A percentile compares a stretch with the other conserved stretches of the same genome.
Conservation (phyloP, 768 basidiomycete species). For the Tulasnella sp. region DNA sequence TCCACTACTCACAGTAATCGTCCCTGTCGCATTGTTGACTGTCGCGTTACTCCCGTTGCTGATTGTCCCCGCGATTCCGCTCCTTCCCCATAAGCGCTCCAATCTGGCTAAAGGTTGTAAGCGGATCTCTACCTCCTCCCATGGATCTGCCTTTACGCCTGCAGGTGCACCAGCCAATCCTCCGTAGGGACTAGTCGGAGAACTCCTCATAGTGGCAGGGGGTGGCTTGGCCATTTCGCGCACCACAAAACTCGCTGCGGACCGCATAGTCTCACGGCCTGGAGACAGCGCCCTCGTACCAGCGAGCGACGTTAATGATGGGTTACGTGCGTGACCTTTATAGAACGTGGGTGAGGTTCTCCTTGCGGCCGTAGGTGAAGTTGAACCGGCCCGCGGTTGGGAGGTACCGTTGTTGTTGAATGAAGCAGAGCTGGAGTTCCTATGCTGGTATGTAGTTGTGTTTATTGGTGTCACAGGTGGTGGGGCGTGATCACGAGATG, state of each 20-base stretch:
- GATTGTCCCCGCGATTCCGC: slow-evolving; percentile 30
- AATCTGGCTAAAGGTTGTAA: slow-evolving; percentile 49
- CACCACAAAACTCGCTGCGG: slow-evolving; percentile 52
- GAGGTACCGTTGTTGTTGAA: slow-evolving; percentile 6
- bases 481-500: slow-evolving; percentile 4
- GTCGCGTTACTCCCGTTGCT: slow-evolving; percentile 34
- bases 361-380: slow-evolving; percentile 37
- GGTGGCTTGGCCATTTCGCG: slow-evolving; percentile 56
- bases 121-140: slow-evolving; percentile 66
- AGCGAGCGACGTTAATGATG: not conserved
- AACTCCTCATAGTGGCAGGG: slow-evolving; percentile 41
- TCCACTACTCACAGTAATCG: slow-evolving; percentile 20
- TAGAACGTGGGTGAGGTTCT: slow-evolving; percentile 29
- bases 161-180: slow-evolving; percentile 33
- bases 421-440: slow-evolving; percentile 13
- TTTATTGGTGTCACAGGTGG: not conserved
- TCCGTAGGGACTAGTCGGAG: slow-evolving; percentile 19
- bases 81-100: slow-evolving; percentile 70
- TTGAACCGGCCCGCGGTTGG: slow-evolving; percentile 18
- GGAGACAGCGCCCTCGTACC: slow-evolving; percentile 35
- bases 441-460: not conserved
- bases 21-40: slow-evolving; percentile 22
- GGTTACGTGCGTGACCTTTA: slow-evolving; percentile 50
- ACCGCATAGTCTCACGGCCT: slow-evolving; percentile 56
- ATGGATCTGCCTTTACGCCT: slow-evolving; percentile 28